Base-by-base conservation (phyloP, 192 early-diverging fungal genomes). In the Gryganskiella cystojenkinii region DNA sequence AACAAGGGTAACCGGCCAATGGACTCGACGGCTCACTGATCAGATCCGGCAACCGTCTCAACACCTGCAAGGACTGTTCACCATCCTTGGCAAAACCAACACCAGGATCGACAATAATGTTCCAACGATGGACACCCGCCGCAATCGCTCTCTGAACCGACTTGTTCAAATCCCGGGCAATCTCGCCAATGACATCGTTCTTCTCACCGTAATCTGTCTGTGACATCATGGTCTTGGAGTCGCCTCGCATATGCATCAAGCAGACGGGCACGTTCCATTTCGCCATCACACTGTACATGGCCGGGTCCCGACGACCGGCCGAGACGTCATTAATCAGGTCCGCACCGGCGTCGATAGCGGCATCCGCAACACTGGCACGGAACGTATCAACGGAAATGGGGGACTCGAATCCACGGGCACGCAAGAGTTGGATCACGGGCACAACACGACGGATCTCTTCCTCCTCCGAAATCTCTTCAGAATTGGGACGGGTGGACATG, bases 171-270 rank as follows among this genome's bases (percentile, higher is more conserved):
- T 90, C 91, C 9, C 78, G 69, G 44, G 87, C 84, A 40, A 97
- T 89, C 58, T 88, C 92, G 3, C 71, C 80, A 9, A 96, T 83
- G 14, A 98, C 90, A 74, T 91, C 88, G 31, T 78, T 70, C 42
- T 90, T 82, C 37, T 82, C 83, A 24, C 80, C 87, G 69, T 91
- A 91, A 7, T 90, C 85, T 27, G 86, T 88, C 67, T 97, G 95
- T 61, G 91, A 83, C 64, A 89, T 91, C 98, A 99, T 99, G 14
- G 95, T 97, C 67, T 90, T 86, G 7, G 96, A 89, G 59, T 88
- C 87, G 25, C 98, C 98, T n/a, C 97, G 92, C 96, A 97, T 98
- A 71, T 99, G 98, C 96, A 98, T 98, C 76, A 98, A 74, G 66
- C 95, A 92, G 10, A 95, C 88, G 19, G 98, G 97, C 11, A 93